Evolutionary conservation across 345 rosid species (phyloP), one percentile per base, ranked within the genome.

Genomic region (Citrus hindsii): DNA sequence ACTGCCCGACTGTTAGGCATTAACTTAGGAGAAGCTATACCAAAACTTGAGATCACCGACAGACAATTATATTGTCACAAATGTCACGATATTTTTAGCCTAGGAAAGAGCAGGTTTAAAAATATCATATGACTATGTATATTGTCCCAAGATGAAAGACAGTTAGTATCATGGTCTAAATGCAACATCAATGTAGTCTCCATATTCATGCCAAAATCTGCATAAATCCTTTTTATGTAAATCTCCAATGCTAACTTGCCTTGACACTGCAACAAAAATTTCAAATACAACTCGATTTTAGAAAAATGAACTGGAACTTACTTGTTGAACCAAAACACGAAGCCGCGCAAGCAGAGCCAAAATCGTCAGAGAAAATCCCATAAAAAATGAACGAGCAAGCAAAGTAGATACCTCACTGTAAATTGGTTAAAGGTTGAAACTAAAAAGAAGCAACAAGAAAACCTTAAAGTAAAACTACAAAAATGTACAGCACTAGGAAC

Each of bases 321-420:
- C 99, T 86, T 96, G 99, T 87, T 94, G 98, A 84, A 90, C 83
- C 79, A 96, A 86, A 68, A 92, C 94, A 82, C 98, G 85, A 30
- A 96, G 90, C 74, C 98, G 98, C 10, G 92, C 95, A 73, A 96
- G 97, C 86, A 92, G 78, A 21, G 98, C 90, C 90, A 96, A 81
- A 78, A 88, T 78, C 53, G 92, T 86, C 74, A 94, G 30, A 33
- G 92, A 91, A 85, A 92, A 94, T 56, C 89, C 92, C 86, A 91
- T 82, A 81, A 96, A 96, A 79, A 92, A 94, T 10, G 98, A 92
- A 33, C 86, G 95, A 77, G 99, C 98, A 62, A 94, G 87, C 83
- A 96, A 77, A 83, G 79, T 81, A 8, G 95, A 92, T 85, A 96
- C 75, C 85, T 89, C 92, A 37, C 98, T 90, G 80, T 22, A 51